Evolutionary conservation across 2,329 filamentous ascomycete genomes (phyloP).

Genomic region (Lecanicillium sp.): DNA sequence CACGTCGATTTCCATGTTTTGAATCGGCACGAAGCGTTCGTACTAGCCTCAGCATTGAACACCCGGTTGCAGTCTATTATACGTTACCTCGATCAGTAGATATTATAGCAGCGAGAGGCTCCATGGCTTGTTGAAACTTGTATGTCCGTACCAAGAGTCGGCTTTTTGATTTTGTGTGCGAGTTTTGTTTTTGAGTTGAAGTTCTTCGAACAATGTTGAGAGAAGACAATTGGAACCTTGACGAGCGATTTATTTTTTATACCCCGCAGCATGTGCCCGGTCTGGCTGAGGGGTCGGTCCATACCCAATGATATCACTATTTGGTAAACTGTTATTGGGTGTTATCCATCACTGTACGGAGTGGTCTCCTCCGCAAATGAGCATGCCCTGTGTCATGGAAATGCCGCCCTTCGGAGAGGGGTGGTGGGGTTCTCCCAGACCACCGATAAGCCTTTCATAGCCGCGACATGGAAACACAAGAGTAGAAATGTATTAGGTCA

Average conservation of each 20-base stretch:
- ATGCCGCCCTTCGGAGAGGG: too few species aligned
- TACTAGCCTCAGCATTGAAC: conserved; percentile 6
- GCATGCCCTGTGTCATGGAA: too few species aligned
- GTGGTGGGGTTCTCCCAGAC: too few species aligned
- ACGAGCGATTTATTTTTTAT: neutral
- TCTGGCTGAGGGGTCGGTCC: neutral
- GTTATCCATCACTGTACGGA: too few species aligned
- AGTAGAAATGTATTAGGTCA: too few species aligned
- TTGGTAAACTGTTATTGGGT: too few species aligned
- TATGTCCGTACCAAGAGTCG: conserved; percentile 5
- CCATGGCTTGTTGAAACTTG: conserved; percentile 4
- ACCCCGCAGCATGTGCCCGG: conserved; percentile 3
- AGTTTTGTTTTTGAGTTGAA: neutral
- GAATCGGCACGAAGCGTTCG: neutral
- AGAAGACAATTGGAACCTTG: neutral
- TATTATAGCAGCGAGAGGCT: conserved; percentile 21
- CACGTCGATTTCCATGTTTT: conserved; percentile 5
- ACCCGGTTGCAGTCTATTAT: conserved; percentile 26
- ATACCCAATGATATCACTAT: conserved; percentile 4
- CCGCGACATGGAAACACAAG: too few species aligned
- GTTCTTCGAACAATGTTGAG: conserved; percentile 1
- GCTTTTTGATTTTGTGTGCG: neutral
- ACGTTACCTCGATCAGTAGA: conserved; percentile 33
- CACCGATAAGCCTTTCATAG: too few species aligned
- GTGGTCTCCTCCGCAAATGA: too few species aligned